Evolutionary conservation across 108 stramenopile genomes (phyloP), one percentile per base, ranked within the genome.

Genomic region (Nitzschia palea): DNA sequence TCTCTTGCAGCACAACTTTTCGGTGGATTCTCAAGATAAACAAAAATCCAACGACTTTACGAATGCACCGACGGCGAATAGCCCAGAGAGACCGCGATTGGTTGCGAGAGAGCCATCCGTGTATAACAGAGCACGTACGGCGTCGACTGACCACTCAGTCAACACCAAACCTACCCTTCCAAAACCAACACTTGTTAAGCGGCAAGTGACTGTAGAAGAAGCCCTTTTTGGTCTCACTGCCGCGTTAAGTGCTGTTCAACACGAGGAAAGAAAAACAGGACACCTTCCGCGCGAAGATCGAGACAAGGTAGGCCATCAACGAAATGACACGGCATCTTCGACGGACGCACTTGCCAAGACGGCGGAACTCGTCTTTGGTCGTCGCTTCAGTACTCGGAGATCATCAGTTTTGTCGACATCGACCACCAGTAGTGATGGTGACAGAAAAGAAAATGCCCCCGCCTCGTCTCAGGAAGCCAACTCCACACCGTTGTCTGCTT

Each of bases 201-300:
- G n/a, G n/a, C n/a, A 23, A 23, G n/a, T n/a, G 3, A 55, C 54
- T 4, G 31, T 55, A 14, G 54, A 55, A 29, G 30, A 55, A n/a
- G 31, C 54, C 28, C 54, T 55, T n/a, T 55, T 55, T 55, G 54
- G 54, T 10, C n/a, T 55, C 14, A 55, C 54, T 29, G 28, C 54
- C 12, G 54, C 54, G 26, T 33, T 55, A 10, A 17, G 12, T 29
- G 54, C 28, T 14, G 30, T 55, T 8, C 28, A 55, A 25, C 12
- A 6, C 12, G 28, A 55, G 26, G 54, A 55, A 29, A 5, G 23
- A 28, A 32, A 32, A 8, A 5, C 12, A 29, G 54, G 31, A 22
- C 5, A 29, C 28, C 28, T 55, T 8, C 28, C 54, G 23, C n/a
- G n/a, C n/a, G n/a, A n/a, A n/a, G n/a, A n/a, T n/a, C n/a, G n/a